phyloP scores from a whole-genome alignment of 768 basidiomycete genomes.

The Tricholomella constricta region DNA sequence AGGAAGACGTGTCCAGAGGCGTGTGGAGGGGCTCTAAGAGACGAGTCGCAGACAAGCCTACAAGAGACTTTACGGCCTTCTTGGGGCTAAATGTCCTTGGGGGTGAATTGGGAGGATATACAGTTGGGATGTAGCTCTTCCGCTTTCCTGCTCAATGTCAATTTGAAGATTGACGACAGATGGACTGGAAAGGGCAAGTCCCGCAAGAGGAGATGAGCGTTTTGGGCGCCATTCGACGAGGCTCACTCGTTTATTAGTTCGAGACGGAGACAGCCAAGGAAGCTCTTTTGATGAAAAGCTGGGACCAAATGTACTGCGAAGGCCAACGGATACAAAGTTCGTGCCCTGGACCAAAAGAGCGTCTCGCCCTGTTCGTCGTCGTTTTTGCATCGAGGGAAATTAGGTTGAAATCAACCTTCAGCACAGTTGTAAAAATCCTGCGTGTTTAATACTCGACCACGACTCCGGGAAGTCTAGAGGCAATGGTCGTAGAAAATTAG shows the following conservation, averaged over 20 bases:
- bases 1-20: background rate
- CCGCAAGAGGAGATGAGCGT: slow-evolving; percentile 45
- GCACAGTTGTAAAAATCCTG: too few species aligned
- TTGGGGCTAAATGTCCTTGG: background rate
- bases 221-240: slow-evolving; percentile 30
- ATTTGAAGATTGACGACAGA: slow-evolving; percentile 10
- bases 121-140: background rate
- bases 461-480: too few species aligned
- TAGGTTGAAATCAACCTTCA: background rate
- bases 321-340: background rate
- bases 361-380: too few species aligned
- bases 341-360: background rate
- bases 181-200: slow-evolving; percentile 32
- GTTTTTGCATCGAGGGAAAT: too few species aligned
- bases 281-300: background rate
- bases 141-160: background rate
- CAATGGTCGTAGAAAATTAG: too few species aligned
- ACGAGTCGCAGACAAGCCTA: slow-evolving; percentile 7
- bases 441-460: too few species aligned
- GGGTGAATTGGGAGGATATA: background rate
- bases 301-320: background rate
- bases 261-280: background rate
- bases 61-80: slow-evolving; percentile 1
- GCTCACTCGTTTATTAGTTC: slow-evolving; percentile 13
- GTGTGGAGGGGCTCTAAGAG: background rate